Conservation (phyloP, 2,329 filamentous ascomycete species). For the Aureobasidium lini region DNA sequence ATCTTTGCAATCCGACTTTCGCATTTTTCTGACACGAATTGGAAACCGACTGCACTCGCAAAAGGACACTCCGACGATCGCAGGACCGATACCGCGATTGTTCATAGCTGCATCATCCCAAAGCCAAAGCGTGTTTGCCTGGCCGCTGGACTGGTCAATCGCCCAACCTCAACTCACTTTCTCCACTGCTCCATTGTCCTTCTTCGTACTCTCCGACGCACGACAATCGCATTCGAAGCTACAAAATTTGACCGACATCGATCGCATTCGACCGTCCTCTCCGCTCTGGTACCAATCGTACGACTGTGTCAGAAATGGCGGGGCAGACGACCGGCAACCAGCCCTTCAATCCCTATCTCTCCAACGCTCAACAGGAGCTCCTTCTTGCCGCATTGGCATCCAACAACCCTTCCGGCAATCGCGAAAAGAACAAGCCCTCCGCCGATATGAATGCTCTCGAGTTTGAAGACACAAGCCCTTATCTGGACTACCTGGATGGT, state of each 20-base stretch:
- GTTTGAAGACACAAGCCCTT: conserved; percentile 52
- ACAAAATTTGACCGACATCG: not conserved
- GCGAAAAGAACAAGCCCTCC: not conserved
- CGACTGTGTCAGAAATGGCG: conserved; percentile 13
- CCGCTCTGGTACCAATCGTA: conserved; percentile 4
- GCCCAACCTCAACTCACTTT: not conserved
- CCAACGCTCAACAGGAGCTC: conserved; percentile 40
- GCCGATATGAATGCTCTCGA: conserved; percentile 21
- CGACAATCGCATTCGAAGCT: not conserved
- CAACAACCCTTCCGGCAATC: conserved; percentile 27
- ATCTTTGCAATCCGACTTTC: not conserved
- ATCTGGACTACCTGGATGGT: conserved; percentile 71
- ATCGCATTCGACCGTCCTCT: not conserved
- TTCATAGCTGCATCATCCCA: conserved; percentile 10
- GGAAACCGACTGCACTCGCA: not conserved
- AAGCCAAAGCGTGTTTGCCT: conserved; percentile 3
- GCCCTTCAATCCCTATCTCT: conserved; percentile 35
- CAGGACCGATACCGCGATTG: not conserved
- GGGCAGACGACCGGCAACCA: conserved; percentile 16
- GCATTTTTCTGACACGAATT: not conserved
- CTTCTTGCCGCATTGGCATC: conserved; percentile 42
- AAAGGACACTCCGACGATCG: not conserved
- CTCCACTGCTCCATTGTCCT: not conserved
- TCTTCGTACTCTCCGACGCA: not conserved
- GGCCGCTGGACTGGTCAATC: not conserved